Evolutionary conservation across 495 filamentous ascomycete genomes (phyloP).

Genomic region (Sordaria brevicollis): DNA sequence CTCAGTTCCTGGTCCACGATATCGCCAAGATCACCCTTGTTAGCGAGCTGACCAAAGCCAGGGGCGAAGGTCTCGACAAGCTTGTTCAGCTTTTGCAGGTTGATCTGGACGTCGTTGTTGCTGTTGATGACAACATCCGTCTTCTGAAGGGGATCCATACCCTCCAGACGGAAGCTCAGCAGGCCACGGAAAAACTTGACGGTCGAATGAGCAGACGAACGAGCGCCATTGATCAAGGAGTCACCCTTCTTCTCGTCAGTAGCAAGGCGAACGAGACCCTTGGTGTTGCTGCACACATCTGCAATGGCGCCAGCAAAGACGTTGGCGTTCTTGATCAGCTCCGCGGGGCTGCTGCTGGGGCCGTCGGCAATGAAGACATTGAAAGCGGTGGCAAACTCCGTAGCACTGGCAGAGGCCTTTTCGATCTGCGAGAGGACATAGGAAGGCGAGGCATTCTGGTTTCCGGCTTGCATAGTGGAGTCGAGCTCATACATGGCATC

Average conservation of each 20-base stretch:
- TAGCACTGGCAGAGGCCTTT: conserved; percentile 88
- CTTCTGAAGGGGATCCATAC: conserved; percentile 77
- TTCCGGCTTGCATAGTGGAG: conserved; percentile 95
- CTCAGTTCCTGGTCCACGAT: conserved; percentile 84
- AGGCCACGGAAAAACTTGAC: conserved; percentile 94
- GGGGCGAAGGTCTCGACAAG: conserved; percentile 84
- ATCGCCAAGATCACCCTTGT: conserved; percentile 82
- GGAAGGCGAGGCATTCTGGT: conserved; percentile 92
- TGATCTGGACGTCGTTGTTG: conserved; percentile 87
- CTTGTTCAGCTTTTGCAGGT: conserved; percentile 84
- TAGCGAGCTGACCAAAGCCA: conserved; percentile 66
- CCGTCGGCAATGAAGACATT: conserved; percentile 97
- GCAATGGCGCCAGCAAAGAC: conserved; percentile 83
- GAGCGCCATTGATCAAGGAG: conserved; percentile 66
- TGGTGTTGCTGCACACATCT: conserved; percentile 91
- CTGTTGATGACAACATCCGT: conserved; percentile 93
- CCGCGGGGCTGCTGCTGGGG: conserved; percentile 80
- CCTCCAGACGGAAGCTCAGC: conserved; percentile 86
- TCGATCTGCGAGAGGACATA: conserved; percentile 95
- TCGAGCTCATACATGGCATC: conserved; percentile 96
- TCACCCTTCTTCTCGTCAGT: conserved; percentile 92
- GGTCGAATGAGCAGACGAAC: conserved; percentile 76
- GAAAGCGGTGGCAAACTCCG: conserved; percentile 93
- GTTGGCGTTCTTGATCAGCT: conserved; percentile 87
- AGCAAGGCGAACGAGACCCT: conserved; percentile 87